Percentiles rank a stretch among this genome's conserved stretches.
Conservation (phyloP, 2,329 filamentous ascomycete genomes). For the Fusarium sp. region DNA sequence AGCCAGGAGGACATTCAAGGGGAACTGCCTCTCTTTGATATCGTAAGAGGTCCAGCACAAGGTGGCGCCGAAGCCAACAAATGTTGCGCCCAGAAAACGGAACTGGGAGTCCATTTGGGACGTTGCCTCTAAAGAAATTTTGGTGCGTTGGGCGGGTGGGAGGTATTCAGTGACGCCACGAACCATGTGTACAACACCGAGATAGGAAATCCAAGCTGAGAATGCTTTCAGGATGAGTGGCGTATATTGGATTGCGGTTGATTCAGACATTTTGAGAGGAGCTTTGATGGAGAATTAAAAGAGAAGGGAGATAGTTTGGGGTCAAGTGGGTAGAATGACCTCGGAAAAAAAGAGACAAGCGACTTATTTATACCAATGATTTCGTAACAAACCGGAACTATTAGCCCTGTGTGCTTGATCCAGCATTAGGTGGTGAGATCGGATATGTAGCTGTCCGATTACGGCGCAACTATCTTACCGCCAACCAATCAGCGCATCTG, state of each 20-base stretch:
- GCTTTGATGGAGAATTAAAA: background rate
- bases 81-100: background rate
- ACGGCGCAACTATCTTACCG: constrained; percentile 1
- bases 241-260: background rate
- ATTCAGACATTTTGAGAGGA: background rate
- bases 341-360: background rate
- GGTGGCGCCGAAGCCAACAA: background rate
- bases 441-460: background rate
- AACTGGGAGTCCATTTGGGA: constrained; percentile 2
- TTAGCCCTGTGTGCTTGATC: too few relatives aligned
- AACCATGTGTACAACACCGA: background rate
- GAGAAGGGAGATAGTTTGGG: too few relatives aligned
- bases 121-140: background rate
- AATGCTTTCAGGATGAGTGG: background rate
- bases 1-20: background rate
- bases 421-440: too few relatives aligned
- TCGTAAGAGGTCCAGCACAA: background rate
- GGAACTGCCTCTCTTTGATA: background rate
- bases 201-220: background rate
- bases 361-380: background rate
- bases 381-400: too few relatives aligned
- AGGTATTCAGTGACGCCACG: background rate
- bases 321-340: background rate
- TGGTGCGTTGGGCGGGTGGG: background rate
- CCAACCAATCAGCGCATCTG: background rate